Evolutionary conservation across 129 eudicot species (phyloP).

Genomic region (Deinandra increscens): DNA sequence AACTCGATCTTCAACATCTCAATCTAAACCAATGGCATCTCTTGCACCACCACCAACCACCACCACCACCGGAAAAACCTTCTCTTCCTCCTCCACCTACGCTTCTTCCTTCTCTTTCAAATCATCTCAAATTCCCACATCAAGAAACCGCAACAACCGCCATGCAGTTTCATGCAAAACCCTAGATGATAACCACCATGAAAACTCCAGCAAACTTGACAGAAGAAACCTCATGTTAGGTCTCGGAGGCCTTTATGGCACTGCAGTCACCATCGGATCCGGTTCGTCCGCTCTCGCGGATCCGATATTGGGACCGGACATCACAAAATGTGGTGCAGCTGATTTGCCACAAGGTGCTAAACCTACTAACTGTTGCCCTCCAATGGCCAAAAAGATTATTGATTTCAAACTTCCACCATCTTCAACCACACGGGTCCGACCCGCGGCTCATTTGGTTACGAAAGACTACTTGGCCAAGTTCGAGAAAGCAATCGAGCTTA

Average conservation of each 20-base stretch:
- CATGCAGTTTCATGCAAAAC: conserved; percentile 50
- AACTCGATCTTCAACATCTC: background rate
- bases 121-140: conserved; percentile 36
- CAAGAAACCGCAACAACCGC: conserved; percentile 21
- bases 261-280: conserved; percentile 34
- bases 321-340: conserved; percentile 58
- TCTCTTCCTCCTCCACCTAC: conserved; percentile 33
- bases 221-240: conserved; percentile 62
- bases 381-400: conserved; percentile 27
- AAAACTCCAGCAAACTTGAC: conserved; percentile 35
- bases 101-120: conserved; percentile 31
- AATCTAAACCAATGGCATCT: conserved; percentile 29
- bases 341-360: conserved; percentile 44
- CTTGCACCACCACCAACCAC: conserved; percentile 33
- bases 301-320: conserved; percentile 56
- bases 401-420: conserved; percentile 42
- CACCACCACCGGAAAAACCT: conserved; percentile 23
- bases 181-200: conserved; percentile 23
- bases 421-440: conserved; percentile 35
- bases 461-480: conserved; percentile 46
- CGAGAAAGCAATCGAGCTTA: conserved; percentile 50
- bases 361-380: conserved; percentile 63
- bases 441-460: conserved; percentile 47
- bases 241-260: conserved; percentile 61
- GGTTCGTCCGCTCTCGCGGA: conserved; percentile 44